phyloP scores from a whole-genome alignment of 495 filamentous ascomycete genomes.

The Neurospora tetraspora region DNA sequence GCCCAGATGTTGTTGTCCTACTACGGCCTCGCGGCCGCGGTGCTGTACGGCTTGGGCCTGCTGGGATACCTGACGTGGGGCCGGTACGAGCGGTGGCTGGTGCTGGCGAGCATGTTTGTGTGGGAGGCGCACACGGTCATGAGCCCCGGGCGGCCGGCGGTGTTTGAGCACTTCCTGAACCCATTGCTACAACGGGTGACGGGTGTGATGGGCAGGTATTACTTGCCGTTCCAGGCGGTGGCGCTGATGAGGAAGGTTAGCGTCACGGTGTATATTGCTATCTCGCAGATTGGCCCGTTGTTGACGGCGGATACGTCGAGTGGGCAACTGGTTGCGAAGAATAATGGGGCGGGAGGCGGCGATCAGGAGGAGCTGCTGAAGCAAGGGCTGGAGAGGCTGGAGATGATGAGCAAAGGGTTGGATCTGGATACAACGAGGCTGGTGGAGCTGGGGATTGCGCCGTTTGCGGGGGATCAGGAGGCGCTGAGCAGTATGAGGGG shows the following conservation, averaged over 20 bases:
- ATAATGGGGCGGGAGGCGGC: constrained; percentile 14
- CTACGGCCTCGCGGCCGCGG: constrained; percentile 52
- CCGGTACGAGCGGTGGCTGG: constrained; percentile 82
- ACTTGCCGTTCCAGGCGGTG: constrained; percentile 84
- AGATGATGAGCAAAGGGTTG: constrained; percentile 39
- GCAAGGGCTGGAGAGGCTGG: constrained; percentile 48
- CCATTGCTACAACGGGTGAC: constrained; percentile 43
- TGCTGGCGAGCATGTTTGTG: constrained; percentile 53
- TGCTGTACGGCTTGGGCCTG: constrained; percentile 58
- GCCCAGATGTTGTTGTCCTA: constrained; percentile 46
- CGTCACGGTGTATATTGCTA: constrained; percentile 79
- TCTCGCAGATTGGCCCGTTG: constrained; percentile 70
- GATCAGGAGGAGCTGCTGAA: constrained; percentile 25
- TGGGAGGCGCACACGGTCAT: constrained; percentile 70
- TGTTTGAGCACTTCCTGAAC: constrained; percentile 52
- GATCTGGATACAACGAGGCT: constrained; percentile 61
- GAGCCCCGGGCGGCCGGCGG: constrained; percentile 46
- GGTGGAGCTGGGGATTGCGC: constrained; percentile 66
- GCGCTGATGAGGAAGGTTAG: constrained; percentile 63
- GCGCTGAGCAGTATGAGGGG: constrained; percentile 47
- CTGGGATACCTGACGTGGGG: constrained; percentile 79
- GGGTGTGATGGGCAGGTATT: constrained; percentile 41
- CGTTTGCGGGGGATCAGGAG: constrained; percentile 65
- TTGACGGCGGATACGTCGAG: constrained; percentile 30
- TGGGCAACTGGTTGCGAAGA: constrained; percentile 15